A percentile compares a stretch with the other conserved stretches of the same genome.
These are phyloP conservation scores for Hypomyces rosellus DNA, from an alignment of 2,329 filamentous ascomycete genomes.

Conservation along the genomic window DNA sequence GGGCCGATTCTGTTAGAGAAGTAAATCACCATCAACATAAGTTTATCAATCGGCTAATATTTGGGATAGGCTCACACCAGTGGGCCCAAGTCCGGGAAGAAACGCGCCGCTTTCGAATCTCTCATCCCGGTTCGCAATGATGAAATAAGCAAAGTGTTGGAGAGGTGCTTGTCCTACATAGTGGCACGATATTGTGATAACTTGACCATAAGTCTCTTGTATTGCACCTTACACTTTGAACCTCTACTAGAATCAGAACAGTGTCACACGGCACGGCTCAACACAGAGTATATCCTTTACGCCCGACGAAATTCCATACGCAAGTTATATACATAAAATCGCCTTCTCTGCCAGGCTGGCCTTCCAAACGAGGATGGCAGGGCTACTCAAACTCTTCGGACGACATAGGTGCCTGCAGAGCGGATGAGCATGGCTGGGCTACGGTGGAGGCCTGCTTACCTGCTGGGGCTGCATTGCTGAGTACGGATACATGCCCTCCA, in stretches of 20 bases:
- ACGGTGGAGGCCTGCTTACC: conserved; percentile 45
- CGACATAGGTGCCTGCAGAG: conserved; percentile 35
- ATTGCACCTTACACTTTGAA: not conserved
- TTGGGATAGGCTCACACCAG: conserved; percentile 53
- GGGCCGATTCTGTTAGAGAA: conserved; percentile 90
- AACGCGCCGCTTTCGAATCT: conserved; percentile 63
- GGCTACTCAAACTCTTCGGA: conserved; percentile 40
- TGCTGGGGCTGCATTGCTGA: conserved; percentile 75
- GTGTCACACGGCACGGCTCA: not conserved
- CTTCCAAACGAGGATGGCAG: not conserved
- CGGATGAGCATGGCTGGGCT: conserved; percentile 12
- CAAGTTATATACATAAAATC: conserved; percentile 3
- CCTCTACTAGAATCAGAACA: not conserved
- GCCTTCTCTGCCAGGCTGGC: not conserved
- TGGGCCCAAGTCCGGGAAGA: conserved; percentile 52
- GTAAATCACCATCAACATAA: conserved; percentile 37
- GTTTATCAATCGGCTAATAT: conserved; percentile 18
- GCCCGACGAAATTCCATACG: not conserved
- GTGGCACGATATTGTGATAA: not conserved
- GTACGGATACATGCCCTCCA: conserved; percentile 82
- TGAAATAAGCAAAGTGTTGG: conserved; percentile 22
- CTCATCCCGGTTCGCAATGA: conserved; percentile 68
- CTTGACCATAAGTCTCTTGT: not conserved
- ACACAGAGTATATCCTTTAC: not conserved
- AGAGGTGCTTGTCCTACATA: not conserved